Base-by-base conservation (phyloP, 2,329 filamentous ascomycete genomes). In the Botrytis porri region DNA sequence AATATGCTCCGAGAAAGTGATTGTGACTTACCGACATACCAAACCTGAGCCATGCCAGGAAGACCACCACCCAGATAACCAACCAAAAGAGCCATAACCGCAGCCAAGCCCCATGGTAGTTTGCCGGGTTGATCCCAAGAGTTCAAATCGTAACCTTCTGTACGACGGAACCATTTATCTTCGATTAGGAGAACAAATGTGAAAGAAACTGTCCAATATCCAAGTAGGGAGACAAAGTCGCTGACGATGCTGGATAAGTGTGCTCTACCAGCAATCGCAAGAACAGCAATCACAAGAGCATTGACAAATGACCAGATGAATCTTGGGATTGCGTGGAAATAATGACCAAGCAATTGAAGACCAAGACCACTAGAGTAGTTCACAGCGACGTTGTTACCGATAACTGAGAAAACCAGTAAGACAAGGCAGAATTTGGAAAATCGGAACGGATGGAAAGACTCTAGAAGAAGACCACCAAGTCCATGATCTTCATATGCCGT, bases 341-440 rank as follows among this genome's bases (percentile, higher is more conserved):
- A 79, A 45, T 80, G 76, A 8, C 79, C 79, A 9, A 80, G 74
- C 20, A 80, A 77, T 69, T 80, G 79, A n/a, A 80, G 70, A 18
- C 74, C 75, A 37, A 80, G 75, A 48, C 79, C 79, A 10, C 76
- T 77, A 18, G 79, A 80, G 73, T 80, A 80, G 51, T 79, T 79
- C 35, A 80, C 75, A 16, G 78, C 79, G 3, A 80, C 75, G 51
- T 80, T 80, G 70, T 80, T 80, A 25, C 79, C 79, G 4, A 80
- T 62, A 29, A 80, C 79, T 37, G 79, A 79, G 75, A 80, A 80
- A 35, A 78, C 76, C 48, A 80, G 74, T 25, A 80, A 73, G 22
- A 80, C 77, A n/a, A 80, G 82, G 63, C 84, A 82, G 77, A 86
- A 83, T 73, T 86, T 86, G 45, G 84, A 83, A 76, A 85, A 86